These are phyloP conservation scores for Aaosphaeria pasadenensis DNA, from an alignment of 2,329 filamentous ascomycete species.

Conservation along the genomic window DNA sequence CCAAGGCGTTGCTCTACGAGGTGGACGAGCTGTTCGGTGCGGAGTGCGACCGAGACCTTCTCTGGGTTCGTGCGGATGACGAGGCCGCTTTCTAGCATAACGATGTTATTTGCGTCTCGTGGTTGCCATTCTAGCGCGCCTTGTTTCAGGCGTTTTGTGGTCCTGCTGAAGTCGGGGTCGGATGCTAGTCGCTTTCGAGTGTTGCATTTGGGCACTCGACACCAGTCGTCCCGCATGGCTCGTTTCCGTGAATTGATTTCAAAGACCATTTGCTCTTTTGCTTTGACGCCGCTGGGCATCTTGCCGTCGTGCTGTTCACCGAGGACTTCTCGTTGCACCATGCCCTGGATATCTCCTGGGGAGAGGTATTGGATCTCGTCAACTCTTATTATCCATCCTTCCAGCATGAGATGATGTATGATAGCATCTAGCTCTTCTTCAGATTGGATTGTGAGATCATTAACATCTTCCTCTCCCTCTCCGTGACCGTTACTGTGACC, in stretches of 20 bases:
- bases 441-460: constrained; percentile 31
- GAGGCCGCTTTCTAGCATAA: constrained; percentile 43
- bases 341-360: constrained; percentile 53
- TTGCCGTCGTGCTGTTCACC: constrained; percentile 50
- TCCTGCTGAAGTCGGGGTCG: constrained; percentile 13
- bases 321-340: constrained; percentile 63
- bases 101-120: neutral
- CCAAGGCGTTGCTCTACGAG: constrained; percentile 70
- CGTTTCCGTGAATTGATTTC: constrained; percentile 57
- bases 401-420: constrained; percentile 54
- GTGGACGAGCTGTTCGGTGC: constrained; percentile 73
- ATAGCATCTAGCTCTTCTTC: constrained; percentile 42
- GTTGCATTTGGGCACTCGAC: constrained; percentile 20
- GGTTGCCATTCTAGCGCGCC: constrained; percentile 1
- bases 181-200: constrained; percentile 15
- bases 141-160: constrained; percentile 30
- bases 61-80: constrained; percentile 80
- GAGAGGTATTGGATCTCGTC: constrained; percentile 47
- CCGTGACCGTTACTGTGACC: neutral
- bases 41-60: constrained; percentile 77
- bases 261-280: constrained; percentile 61
- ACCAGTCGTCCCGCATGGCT: constrained; percentile 45
- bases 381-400: constrained; percentile 67
- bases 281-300: constrained; percentile 61
- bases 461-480: neutral